phyloP scores from a whole-genome alignment of 2,329 filamentous ascomycete species.

The Penicillium janthinellum region DNA sequence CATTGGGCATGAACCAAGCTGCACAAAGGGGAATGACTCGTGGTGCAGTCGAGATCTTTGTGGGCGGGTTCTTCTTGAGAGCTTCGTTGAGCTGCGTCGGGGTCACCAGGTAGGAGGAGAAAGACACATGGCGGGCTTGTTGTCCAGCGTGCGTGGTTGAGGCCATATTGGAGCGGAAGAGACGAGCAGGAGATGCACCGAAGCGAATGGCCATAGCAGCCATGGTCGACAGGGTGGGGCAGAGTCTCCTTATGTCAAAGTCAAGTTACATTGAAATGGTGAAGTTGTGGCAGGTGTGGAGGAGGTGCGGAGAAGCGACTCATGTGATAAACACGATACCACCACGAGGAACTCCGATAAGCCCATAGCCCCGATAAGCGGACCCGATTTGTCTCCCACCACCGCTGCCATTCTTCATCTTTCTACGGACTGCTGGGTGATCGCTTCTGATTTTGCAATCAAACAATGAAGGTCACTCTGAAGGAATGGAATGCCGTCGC shows the following conservation, averaged over 20 bases:
- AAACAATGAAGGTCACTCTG: constrained; percentile 88
- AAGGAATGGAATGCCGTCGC: constrained; percentile 92
- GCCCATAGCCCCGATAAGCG: constrained; percentile 3
- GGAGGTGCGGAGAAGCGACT: constrained; percentile 26
- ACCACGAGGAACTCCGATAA: constrained; percentile 12
- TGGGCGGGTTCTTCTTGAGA: constrained; percentile 77
- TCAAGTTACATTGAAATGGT: constrained; percentile 30
- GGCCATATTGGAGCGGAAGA: constrained; percentile 33
- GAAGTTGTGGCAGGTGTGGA: constrained; percentile 12
- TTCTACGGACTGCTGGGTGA: neutral
- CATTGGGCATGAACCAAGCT: constrained; percentile 95
- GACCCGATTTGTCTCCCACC: neutral
- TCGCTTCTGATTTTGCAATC: neutral
- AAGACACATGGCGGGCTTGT: constrained; percentile 49
- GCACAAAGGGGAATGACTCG: constrained; percentile 88
- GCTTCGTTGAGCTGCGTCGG: constrained; percentile 80
- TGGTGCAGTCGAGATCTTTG: constrained; percentile 76
- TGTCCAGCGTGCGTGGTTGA: constrained; percentile 35
- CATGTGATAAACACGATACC: constrained; percentile 18
- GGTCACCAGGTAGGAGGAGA: constrained; percentile 83
- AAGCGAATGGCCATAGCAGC: constrained; percentile 39
- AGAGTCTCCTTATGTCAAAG: constrained; percentile 6
- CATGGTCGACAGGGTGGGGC: constrained; percentile 30
- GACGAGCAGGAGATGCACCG: constrained; percentile 25
- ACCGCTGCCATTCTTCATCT: neutral